These are phyloP conservation scores for Pyrenopolyporus hunteri DNA, from an alignment of 495 filamentous ascomycete genomes.

Conservation along the genomic window DNA sequence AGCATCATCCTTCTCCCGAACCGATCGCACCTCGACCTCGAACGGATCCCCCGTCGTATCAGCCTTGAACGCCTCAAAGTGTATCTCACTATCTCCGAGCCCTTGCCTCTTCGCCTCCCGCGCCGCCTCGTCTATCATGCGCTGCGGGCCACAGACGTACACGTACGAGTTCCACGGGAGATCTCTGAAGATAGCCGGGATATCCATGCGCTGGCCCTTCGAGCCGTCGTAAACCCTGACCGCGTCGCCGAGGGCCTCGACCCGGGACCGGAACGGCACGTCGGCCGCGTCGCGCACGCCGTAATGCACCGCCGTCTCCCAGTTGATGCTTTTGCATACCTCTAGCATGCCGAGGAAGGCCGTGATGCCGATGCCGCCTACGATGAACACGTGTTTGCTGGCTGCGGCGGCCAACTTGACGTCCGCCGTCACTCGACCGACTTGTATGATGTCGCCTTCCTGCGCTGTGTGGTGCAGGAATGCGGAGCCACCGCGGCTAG, in stretches of 20 bases:
- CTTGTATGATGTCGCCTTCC: conserved; percentile 55
- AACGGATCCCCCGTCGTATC: conserved; percentile 61
- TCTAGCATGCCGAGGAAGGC: conserved; percentile 53
- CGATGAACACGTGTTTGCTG: conserved; percentile 59
- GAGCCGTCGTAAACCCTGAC: conserved; percentile 55
- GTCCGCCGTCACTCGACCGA: conserved; percentile 50
- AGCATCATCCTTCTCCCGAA: conserved; percentile 32
- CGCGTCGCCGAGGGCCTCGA: conserved; percentile 42
- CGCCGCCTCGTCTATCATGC: conserved; percentile 56
- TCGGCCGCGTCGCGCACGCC: conserved; percentile 52
- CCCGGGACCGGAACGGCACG: conserved; percentile 51
- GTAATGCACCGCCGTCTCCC: conserved; percentile 54
- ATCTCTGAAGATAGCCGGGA: conserved; percentile 46
- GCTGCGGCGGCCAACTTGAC: conserved; percentile 43
- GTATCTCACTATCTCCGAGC: conserved; percentile 53
- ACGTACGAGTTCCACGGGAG: conserved; percentile 56
- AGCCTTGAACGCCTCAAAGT: conserved; percentile 62
- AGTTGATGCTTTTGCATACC: conserved; percentile 48
- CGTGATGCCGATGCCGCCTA: conserved; percentile 59
- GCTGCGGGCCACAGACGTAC: conserved; percentile 60
- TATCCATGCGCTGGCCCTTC: conserved; percentile 55
- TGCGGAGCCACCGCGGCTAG: conserved; percentile 54
- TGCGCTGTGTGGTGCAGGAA: conserved; percentile 50
- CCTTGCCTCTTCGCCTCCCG: conserved; percentile 44
- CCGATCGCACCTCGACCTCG: conserved; percentile 51